A percentile compares a stretch with the other conserved stretches of the same genome.
Evolutionary conservation across 2,329 filamentous ascomycete species (phyloP).

Genomic region (Ramularia endophylla): DNA sequence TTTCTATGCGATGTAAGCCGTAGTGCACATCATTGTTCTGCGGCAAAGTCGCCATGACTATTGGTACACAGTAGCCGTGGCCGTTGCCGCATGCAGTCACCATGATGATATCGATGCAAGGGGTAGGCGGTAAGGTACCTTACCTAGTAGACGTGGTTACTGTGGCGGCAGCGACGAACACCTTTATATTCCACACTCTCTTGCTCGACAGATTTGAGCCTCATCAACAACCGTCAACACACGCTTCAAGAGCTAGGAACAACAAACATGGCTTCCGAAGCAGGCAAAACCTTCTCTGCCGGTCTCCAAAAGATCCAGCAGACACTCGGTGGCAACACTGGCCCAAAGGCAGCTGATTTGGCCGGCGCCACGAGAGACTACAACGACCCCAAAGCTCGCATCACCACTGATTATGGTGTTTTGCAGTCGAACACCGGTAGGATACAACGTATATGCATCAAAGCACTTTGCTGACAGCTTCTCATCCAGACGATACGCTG

Average conservation of each 20-base stretch:
- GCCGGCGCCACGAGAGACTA: conserved; percentile 54
- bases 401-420: conserved; percentile 73
- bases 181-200: neutral
- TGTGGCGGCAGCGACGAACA: too few relatives aligned
- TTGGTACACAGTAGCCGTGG: too few relatives aligned
- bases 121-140: too few relatives aligned
- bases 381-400: conserved; percentile 47
- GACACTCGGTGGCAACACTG: conserved; percentile 29
- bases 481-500: conserved; percentile 63
- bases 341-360: conserved; percentile 57
- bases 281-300: conserved; percentile 12
- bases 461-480: neutral
- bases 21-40: too few relatives aligned
- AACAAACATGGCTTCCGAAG: conserved; percentile 16
- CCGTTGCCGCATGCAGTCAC: too few relatives aligned
- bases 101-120: too few relatives aligned
- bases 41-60: too few relatives aligned
- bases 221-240: neutral
- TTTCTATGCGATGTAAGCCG: too few relatives aligned
- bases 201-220: too few relatives aligned
- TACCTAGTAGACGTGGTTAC: too few relatives aligned
- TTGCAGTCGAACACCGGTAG: conserved; percentile 57
- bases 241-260: neutral
- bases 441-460: neutral
- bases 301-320: conserved; percentile 26